Percentiles rank a stretch among this genome's conserved stretches.
These are phyloP conservation scores for Exidia glandulosa DNA, from an alignment of 768 basidiomycete genomes.

Conservation along the genomic window DNA sequence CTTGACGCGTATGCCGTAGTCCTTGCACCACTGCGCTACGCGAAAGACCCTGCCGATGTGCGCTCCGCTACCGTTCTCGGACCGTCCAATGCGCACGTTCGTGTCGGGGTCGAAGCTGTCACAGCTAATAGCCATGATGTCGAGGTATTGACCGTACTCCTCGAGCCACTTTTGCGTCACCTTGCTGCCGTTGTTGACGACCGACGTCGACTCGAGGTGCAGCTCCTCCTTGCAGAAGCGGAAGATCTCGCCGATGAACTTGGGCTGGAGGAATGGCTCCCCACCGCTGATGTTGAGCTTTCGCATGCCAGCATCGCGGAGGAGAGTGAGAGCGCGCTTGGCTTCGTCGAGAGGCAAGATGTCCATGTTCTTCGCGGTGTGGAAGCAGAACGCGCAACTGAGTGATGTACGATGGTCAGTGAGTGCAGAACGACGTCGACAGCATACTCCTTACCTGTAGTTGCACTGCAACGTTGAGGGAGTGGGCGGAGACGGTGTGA, in stretches of 20 bases:
- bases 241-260: slow-evolving; percentile 28
- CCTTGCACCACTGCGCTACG: slow-evolving; percentile 25
- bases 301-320: slow-evolving; percentile 22
- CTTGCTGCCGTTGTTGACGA: slow-evolving; percentile 28
- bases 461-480: background rate
- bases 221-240: slow-evolving; percentile 28
- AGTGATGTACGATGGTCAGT: background rate
- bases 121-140: slow-evolving; percentile 33
- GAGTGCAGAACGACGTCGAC: background rate
- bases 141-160: slow-evolving; percentile 26
- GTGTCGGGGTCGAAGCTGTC: slow-evolving; percentile 28
- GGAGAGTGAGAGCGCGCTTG: slow-evolving; percentile 21
- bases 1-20: slow-evolving; percentile 26
- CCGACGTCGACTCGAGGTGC: slow-evolving; percentile 22
- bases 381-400: slow-evolving; percentile 29
- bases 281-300: slow-evolving; percentile 28
- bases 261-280: slow-evolving; percentile 27
- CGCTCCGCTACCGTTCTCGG: slow-evolving; percentile 21
- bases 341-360: slow-evolving; percentile 27
- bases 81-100: slow-evolving; percentile 22
- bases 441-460: background rate
- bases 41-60: slow-evolving; percentile 25
- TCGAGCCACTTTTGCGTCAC: slow-evolving; percentile 32
- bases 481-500: background rate
- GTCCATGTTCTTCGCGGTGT: slow-evolving; percentile 24